Base-by-base conservation (phyloP, 371 early-diverging fungal genomes). In the Zychaea mexicana region DNA sequence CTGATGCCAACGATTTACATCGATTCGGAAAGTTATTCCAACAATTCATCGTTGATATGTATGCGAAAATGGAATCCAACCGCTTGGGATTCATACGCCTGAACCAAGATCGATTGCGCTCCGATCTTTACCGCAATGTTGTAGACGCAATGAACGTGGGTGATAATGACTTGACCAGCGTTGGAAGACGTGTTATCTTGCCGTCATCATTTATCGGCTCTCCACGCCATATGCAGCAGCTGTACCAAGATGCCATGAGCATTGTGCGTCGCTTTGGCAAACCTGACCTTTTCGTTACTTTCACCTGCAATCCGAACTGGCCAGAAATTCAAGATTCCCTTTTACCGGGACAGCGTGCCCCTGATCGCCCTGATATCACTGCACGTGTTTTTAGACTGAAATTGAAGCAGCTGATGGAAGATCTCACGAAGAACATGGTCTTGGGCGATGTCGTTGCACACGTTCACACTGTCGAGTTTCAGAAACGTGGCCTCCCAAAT, bases 401-500 rank as follows among this genome's bases (percentile, higher is more conserved):
- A 15, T 21, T 26, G 13, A 33, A 33, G 39, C 21, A 58, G 36
- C 36, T 56, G 15, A 39, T 74, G 2, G 36, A 62, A 2, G 76
- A 76, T 49, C 31, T 76, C 1, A 26, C 57, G 1, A 67, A 69
- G 46, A 61, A 67, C 6, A 12, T 55, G 21, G 52, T 76, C 17
- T 33, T 74, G 9, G 73, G 74, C 4, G 60, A 57, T 26, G 55
- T 70, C 1, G 24, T 68, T 7, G 72, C 57, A 5, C 24, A 49
- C 15, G 49, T 60, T 5, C 27, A 61, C 26, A 57, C 59, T 15
- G 61, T 46, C 26, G 60, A 60, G 33, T 74, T 73, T 45, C 77
- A 73, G 54, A 80, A 70, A 47, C 30, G 70, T 10, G 70, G 74
- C 1, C 26, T 75, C 10, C 72, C 71, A 19, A 61, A 70, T 53